Evolutionary conservation across 2,329 filamentous ascomycete species (phyloP).

Genomic region (Curvularia lunata): DNA sequence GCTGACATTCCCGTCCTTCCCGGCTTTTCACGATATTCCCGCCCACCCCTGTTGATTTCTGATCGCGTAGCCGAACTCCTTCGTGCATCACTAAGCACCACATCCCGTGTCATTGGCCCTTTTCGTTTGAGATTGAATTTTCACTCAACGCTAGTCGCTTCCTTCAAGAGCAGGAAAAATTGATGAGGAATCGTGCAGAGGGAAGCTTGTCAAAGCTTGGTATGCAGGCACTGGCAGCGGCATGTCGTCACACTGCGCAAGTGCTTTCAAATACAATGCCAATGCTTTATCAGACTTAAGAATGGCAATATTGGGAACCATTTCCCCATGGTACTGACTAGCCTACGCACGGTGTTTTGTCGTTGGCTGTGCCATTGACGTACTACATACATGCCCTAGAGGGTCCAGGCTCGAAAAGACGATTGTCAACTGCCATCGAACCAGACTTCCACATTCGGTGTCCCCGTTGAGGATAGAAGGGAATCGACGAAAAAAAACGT

Average conservation of each 20-base stretch:
- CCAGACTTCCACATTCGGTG: background rate
- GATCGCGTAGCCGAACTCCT: slow-evolving; percentile 15
- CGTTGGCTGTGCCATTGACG: background rate
- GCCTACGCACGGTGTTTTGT: background rate
- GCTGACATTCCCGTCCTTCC: slow-evolving; percentile 1
- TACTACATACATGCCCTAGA: background rate
- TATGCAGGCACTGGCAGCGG: background rate
- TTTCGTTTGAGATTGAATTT: background rate
- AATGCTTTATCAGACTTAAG: background rate
- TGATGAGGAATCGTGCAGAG: background rate
- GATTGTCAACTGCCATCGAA: background rate
- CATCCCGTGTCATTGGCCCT: slow-evolving; percentile 4
- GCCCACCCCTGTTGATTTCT: slow-evolving; percentile 10
- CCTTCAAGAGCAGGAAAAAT: background rate
- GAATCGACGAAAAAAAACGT: slow-evolving; percentile 1
- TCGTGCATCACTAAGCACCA: slow-evolving; percentile 24
- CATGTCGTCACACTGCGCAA: slow-evolving; percentile 4
- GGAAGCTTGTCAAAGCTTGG: slow-evolving; percentile 3
- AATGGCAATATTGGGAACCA: background rate
- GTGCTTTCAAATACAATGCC: background rate
- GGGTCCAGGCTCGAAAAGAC: background rate
- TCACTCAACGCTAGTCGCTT: background rate
- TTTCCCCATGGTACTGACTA: no score
- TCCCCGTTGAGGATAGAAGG: background rate
- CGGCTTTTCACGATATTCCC: background rate